These are phyloP conservation scores for Termitomyces bulborhizus DNA, from an alignment of 768 basidiomycete genomes.

Conservation along the genomic window DNA sequence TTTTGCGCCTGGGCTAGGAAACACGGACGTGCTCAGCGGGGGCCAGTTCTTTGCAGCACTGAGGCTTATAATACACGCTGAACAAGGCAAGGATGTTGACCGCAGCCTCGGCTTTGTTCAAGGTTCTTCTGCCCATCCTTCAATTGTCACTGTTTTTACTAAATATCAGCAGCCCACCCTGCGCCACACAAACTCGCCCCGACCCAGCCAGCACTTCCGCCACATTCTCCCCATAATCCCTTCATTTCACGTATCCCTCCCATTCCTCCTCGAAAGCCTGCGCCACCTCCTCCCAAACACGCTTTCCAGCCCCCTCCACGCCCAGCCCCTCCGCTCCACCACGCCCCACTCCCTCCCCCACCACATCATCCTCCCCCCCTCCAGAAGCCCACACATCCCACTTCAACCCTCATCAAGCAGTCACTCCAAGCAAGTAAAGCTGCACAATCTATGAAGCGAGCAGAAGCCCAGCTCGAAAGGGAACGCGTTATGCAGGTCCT, in stretches of 20 bases:
- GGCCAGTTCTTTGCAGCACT: constrained; percentile 76
- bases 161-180: constrained; percentile 13
- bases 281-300: constrained; percentile 33
- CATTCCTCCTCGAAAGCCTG: constrained; percentile 46
- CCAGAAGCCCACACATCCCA: constrained; percentile 43
- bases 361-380: constrained; percentile 19
- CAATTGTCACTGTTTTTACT: neutral
- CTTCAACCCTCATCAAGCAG: constrained; percentile 65
- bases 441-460: constrained; percentile 63
- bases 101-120: constrained; percentile 68
- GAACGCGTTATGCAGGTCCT: constrained; percentile 68
- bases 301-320: constrained; percentile 14
- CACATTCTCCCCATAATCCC: constrained; percentile 30
- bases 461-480: constrained; percentile 61
- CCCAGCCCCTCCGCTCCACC: too few relatives aligned
- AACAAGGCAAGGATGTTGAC: constrained; percentile 57
- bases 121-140: constrained; percentile 35
- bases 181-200: constrained; percentile 11
- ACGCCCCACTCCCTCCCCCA: constrained; percentile 1
- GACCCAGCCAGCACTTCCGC: constrained; percentile 2
- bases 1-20: constrained; percentile 51
- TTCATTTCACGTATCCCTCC: constrained; percentile 37
- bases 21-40: constrained; percentile 49
- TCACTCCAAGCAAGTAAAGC: constrained; percentile 68
- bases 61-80: constrained; percentile 57